Conservation (phyloP, 176 grass and related monocot genomes). For the Rhipidocladum racemiflorum region DNA sequence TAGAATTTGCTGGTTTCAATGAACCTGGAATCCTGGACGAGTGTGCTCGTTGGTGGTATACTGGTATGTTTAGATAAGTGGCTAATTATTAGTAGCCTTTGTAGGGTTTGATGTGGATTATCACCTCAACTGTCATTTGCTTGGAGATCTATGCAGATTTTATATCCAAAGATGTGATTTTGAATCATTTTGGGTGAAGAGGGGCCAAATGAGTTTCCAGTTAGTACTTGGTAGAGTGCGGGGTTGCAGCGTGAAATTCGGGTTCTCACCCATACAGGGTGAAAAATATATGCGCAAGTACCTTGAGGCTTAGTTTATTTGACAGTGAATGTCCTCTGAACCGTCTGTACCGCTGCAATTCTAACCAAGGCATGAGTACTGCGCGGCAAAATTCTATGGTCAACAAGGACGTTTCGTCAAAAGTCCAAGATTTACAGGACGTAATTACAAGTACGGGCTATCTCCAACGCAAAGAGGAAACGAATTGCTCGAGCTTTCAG, state of each 20-base stretch:
- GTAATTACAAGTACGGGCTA: neutral
- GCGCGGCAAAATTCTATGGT: neutral
- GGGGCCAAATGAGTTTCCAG: neutral
- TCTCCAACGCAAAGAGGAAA: neutral
- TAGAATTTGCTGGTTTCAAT: neutral
- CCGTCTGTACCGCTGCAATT: neutral
- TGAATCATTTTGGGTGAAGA: neutral
- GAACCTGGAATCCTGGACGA: neutral
- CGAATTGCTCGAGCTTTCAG: neutral
- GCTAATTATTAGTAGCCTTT: neutral
- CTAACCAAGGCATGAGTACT: neutral
- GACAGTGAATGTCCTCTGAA: neutral
- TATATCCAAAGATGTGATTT: neutral
- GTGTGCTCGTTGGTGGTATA: neutral
- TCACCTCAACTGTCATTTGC: neutral
- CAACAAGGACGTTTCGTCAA: neutral
- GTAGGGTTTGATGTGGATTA: neutral
- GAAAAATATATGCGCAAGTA: neutral
- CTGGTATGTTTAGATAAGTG: neutral
- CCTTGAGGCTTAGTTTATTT: neutral
- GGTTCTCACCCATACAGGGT: neutral
- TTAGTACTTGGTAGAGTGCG: neutral
- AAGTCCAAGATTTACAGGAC: constrained; percentile 16
- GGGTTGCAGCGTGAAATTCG: neutral
- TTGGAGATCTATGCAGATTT: neutral